Base-by-base conservation (phyloP, 768 basidiomycete species). In the Russula lepida region DNA sequence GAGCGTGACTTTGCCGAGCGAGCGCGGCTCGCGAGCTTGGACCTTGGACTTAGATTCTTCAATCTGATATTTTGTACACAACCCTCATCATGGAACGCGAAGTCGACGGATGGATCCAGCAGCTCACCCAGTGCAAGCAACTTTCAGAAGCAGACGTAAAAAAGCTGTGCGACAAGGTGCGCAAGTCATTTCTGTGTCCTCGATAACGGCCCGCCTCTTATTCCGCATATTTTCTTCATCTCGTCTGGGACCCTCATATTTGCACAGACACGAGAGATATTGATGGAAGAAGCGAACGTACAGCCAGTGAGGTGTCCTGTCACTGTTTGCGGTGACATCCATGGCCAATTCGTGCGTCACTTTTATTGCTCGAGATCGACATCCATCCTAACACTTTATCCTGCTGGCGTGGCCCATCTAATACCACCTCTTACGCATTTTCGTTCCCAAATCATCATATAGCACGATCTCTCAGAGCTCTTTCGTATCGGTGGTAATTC, bases 381-480 rank as follows among this genome's bases (percentile, higher is more conserved):
- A 50, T 46, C 33, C 41, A 59, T 57, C 60, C 48, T 15, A 32
- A 27, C 48, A 32, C 57, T 52, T 51, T 48, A 21, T 27, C 54
- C 52, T 64, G 23, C 58, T 50, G 48, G 41, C 28, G 46, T 56
- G 58, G 33, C 57, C 64, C 56, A 60, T 66, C 62, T 54, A 46
- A 59, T 46, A 17, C 47, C 64, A 41, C 44, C 33, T 46, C 60
- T 65, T 51, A 64, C 54, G 55, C 60, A 64, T 52, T 54, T 33
- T 53, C 32, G 8, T 25, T 58, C 30, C 25, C 58, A 33, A 48
- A 27, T 28, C 69, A 56, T 44, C 41, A 21, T 68, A 69, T 78
- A 99, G 95, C 97, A 99, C 76, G 97, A 99, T 79, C 89, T 99
- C 58, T 95, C 94, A 60, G 97, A 99, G 74, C 87, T 98, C 44